Conservation (phyloP, 2,329 filamentous ascomycete genomes). For the Escovopsis sp. region DNA sequence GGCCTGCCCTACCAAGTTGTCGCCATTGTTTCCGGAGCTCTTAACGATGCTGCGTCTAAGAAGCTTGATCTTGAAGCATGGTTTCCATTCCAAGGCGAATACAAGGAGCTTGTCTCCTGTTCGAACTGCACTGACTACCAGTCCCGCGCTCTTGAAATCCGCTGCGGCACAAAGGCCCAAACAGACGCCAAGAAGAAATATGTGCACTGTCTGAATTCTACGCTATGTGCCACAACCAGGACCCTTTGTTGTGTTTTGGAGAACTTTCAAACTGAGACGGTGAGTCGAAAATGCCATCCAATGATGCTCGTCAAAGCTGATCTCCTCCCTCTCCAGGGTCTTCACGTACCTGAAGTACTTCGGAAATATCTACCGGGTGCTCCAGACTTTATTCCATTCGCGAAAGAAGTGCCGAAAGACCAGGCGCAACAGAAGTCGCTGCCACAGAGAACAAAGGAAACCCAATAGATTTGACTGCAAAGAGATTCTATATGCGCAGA, state of each 20-base stretch:
- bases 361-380: conserved; percentile 82
- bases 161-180: conserved; percentile 76
- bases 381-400: conserved; percentile 78
- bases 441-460: conserved; percentile 17
- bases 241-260: conserved; percentile 90
- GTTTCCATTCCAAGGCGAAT: conserved; percentile 93
- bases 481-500: no score
- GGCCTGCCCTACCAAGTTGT: conserved; percentile 84
- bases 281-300: conserved; percentile 21
- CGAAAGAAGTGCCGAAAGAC: conserved; percentile 72
- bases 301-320: not conserved
- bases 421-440: conserved; percentile 18
- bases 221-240: conserved; percentile 78
- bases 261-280: conserved; percentile 87
- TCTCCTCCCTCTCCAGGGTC: conserved; percentile 36
- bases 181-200: conserved; percentile 79
- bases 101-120: conserved; percentile 96
- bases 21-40: conserved; percentile 85
- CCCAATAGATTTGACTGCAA: conserved; percentile 8
- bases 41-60: conserved; percentile 66
- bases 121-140: conserved; percentile 99
- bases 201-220: conserved; percentile 84
- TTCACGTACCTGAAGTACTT: conserved; percentile 68
- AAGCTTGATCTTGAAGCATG: conserved; percentile 95
- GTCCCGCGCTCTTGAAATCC: conserved; percentile 81